These are phyloP conservation scores for Botrytis cinerea DNA, from an alignment of 2,329 filamentous ascomycete species.

Conservation along the genomic window DNA sequence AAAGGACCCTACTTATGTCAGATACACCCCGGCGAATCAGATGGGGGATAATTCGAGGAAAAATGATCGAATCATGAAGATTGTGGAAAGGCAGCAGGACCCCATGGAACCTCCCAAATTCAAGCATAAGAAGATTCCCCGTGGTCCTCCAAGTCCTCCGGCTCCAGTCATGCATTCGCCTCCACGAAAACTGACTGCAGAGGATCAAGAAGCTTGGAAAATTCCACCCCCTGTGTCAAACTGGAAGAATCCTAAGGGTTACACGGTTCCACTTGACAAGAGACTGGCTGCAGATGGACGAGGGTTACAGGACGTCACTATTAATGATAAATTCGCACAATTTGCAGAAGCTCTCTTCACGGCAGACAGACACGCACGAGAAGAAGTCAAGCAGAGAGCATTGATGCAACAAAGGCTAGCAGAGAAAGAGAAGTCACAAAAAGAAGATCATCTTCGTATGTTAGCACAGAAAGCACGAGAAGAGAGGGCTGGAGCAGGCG, in stretches of 20 bases:
- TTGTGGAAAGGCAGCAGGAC: slow-evolving; percentile 89
- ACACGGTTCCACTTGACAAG: slow-evolving; percentile 94
- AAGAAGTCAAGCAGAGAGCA: slow-evolving; percentile 89
- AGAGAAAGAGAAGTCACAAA: slow-evolving; percentile 93
- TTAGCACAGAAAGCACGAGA: slow-evolving; percentile 90
- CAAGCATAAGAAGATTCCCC: slow-evolving; percentile 97
- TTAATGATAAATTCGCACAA: slow-evolving; percentile 98
- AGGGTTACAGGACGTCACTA: slow-evolving; percentile 87
- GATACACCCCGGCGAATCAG: slow-evolving; percentile 94
- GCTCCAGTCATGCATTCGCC: slow-evolving; percentile 95
- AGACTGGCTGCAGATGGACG: slow-evolving; percentile 90
- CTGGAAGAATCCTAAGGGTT: slow-evolving; percentile 99
- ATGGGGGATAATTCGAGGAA: slow-evolving; percentile 88
- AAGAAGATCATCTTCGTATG: slow-evolving; percentile 86
- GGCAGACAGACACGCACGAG: slow-evolving; percentile 89
- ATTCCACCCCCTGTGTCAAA: slow-evolving; percentile 90
- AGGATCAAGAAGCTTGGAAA: slow-evolving; percentile 96
- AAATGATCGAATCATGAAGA: slow-evolving; percentile 97
- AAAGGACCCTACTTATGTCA: slow-evolving; percentile 87
- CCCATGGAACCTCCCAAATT: slow-evolving; percentile 98
- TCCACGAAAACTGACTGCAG: slow-evolving; percentile 89
- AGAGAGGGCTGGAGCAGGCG: slow-evolving; percentile 62
- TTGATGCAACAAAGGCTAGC: slow-evolving; percentile 95
- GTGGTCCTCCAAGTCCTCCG: slow-evolving; percentile 87
- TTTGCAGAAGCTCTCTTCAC: slow-evolving; percentile 94